Conservation (phyloP, 1,284 basidiomycete genomes). For the Leccinum subatratum region DNA sequence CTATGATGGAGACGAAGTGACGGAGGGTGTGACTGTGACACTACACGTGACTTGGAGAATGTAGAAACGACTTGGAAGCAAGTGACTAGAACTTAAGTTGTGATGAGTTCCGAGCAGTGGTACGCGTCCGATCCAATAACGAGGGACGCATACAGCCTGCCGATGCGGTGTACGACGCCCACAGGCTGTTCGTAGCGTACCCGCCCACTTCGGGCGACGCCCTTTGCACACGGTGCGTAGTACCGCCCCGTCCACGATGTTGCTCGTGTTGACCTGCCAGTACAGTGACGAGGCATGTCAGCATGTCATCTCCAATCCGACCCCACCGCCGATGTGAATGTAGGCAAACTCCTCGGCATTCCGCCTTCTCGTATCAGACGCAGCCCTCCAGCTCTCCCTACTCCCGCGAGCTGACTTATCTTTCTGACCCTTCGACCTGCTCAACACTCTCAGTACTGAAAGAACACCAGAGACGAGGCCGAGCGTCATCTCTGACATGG, state of each 20-base stretch:
- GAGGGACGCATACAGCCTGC: too few species aligned
- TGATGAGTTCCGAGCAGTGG: conserved; percentile 27
- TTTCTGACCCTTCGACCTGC: conserved; percentile 28
- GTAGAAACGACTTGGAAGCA: too few species aligned
- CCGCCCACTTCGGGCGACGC: conserved; percentile 67
- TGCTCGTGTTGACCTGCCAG: conserved; percentile 17
- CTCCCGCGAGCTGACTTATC: conserved; percentile 30
- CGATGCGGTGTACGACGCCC: conserved; percentile 56
- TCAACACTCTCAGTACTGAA: conserved; percentile 32
- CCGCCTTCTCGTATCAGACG: conserved; percentile 32
- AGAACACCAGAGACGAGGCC: conserved; percentile 29
- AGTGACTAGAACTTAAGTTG: too few species aligned
- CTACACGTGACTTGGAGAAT: conserved; percentile 13
- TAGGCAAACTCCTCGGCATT: conserved; percentile 52
- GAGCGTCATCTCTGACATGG: conserved; percentile 31
- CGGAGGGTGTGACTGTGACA: conserved; percentile 36
- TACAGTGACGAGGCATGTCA: conserved; percentile 61
- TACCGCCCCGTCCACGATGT: conserved; percentile 8
- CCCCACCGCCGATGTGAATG: conserved; percentile 55
- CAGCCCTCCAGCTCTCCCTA: conserved; percentile 31
- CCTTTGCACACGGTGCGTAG: conserved; percentile 60
- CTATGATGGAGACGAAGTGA: conserved; percentile 63
- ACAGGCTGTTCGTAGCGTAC: conserved; percentile 57
- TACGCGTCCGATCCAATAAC: conserved; percentile 16
- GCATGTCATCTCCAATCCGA: conserved; percentile 51